Conservation (phyloP, 805 yeast species). For the Millerago galiae region DNA sequence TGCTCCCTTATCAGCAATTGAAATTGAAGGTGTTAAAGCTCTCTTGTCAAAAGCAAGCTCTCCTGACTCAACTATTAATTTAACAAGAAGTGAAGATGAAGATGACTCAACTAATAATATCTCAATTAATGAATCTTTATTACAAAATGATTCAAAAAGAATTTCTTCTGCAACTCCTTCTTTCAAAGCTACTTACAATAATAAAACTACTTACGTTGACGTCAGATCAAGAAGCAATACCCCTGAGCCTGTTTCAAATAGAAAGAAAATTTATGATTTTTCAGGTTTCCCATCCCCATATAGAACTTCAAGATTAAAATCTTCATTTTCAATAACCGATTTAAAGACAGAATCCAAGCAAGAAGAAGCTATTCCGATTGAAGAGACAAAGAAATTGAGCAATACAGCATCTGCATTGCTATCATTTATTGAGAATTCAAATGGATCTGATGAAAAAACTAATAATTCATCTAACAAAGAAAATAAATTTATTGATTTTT, state of each 20-base stretch:
- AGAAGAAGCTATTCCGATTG: conserved; percentile 3
- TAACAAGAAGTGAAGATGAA: conserved; percentile 1
- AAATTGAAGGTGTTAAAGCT: conserved; percentile 75
- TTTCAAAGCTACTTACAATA: conserved; percentile 29
- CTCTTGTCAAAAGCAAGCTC: conserved; percentile 29
- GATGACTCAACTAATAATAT: conserved; percentile 7
- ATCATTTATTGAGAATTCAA: conserved; percentile 34
- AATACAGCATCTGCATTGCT: conserved; percentile 44
- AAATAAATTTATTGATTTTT: conserved; percentile 17
- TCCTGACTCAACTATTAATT: neutral
- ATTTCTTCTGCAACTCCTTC: conserved; percentile 23
- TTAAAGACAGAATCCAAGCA: conserved; percentile 1
- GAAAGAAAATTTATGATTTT: conserved; percentile 31
- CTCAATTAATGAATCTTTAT: conserved; percentile 6
- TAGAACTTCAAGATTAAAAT: conserved; percentile 26
- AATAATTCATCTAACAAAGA: conserved; percentile 1
- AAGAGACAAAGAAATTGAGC: conserved; percentile 29
- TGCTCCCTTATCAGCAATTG: conserved; percentile 64
- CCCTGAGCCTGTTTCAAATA: conserved; percentile 11
- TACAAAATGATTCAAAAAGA: conserved; percentile 3
- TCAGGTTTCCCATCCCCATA: conserved; percentile 34
- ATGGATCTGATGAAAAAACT: conserved; percentile 11
- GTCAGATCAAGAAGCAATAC: conserved; percentile 1
- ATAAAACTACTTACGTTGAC: conserved; percentile 1
- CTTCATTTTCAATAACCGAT: conserved; percentile 10